These are phyloP conservation scores for Trypanosomatidae sp. DNA, from an alignment of 208 protist genomes.

Conservation along the genomic window DNA sequence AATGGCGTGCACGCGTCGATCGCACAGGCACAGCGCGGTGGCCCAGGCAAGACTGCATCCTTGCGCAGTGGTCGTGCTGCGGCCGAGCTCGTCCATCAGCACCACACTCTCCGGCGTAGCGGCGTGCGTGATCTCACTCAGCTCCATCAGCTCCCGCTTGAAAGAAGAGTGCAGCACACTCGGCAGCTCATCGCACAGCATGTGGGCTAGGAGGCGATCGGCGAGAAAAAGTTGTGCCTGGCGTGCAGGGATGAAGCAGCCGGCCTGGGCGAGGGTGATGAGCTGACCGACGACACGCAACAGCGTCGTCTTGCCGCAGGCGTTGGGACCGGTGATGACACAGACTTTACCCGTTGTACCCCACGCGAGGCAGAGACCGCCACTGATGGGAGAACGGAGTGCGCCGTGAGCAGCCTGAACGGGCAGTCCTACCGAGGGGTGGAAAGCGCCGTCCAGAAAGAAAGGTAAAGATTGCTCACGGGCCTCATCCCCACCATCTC, in stretches of 20 bases:
- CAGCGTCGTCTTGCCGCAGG: conserved; percentile 94
- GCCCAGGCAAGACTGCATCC: conserved; percentile 96
- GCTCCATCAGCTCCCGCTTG: conserved; percentile 63
- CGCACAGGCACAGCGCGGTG: conserved; percentile 71
- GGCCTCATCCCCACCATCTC: no score
- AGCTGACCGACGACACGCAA: conserved; percentile 88
- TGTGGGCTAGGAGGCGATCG: conserved; percentile 76
- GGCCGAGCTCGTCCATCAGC: conserved; percentile 97
- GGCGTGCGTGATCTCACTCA: conserved; percentile 72
- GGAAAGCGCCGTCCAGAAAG: no score
- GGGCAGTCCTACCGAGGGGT: background rate
- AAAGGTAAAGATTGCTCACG: no score
- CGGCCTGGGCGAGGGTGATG: conserved; percentile 92
- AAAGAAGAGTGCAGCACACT: conserved; percentile 61
- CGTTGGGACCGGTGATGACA: conserved; percentile 93
- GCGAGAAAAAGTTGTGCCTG: conserved; percentile 54
- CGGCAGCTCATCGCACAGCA: conserved; percentile 78
- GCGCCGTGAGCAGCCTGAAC: background rate
- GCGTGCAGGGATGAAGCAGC: conserved; percentile 87
- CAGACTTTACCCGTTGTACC: conserved; percentile 43
- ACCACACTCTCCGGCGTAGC: conserved; percentile 94
- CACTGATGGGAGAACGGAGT: background rate
- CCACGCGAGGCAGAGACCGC: conserved; percentile 28
- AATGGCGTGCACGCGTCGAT: conserved; percentile 33
- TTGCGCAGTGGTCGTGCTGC: conserved; percentile 95